A percentile compares a stretch with the other conserved stretches of the same genome.
phyloP scores from a whole-genome alignment of 2,329 filamentous ascomycete genomes.

The Penicillium sp. region DNA sequence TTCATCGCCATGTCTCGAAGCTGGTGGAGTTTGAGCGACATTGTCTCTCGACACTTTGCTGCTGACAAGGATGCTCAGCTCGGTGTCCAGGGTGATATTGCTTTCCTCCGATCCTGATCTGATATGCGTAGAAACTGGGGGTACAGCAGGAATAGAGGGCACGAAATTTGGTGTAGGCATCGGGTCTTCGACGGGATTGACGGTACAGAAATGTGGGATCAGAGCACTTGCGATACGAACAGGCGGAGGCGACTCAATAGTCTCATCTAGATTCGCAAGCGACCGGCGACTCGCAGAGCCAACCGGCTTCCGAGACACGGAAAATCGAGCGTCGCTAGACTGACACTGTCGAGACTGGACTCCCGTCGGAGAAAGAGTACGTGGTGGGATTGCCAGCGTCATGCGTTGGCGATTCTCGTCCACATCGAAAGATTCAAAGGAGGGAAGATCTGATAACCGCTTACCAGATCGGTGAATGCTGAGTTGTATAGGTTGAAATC shows the following conservation, averaged over 20 bases:
- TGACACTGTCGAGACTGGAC: slow-evolving; percentile 26
- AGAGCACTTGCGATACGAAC: slow-evolving; percentile 28
- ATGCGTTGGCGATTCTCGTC: slow-evolving; percentile 31
- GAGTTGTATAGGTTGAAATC: slow-evolving; percentile 51
- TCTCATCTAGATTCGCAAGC: slow-evolving; percentile 29
- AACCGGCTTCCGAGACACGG: slow-evolving; percentile 44
- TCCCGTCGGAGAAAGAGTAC: slow-evolving; percentile 33
- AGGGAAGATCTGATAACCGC: slow-evolving; percentile 50
- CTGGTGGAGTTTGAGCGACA: slow-evolving; percentile 16
- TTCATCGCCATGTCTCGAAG: background rate
- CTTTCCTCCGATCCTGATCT: slow-evolving; percentile 20
- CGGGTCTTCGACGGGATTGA: slow-evolving; percentile 14
- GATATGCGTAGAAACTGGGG: slow-evolving; percentile 7
- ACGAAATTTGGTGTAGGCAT: slow-evolving; percentile 6
- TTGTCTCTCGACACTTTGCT: slow-evolving; percentile 1
- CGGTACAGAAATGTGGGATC: slow-evolving; percentile 39
- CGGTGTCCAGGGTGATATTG: slow-evolving; percentile 9
- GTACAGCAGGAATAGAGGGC: background rate
- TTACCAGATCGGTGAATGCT: slow-evolving; percentile 52
- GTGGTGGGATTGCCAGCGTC: slow-evolving; percentile 38
- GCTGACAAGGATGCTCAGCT: slow-evolving; percentile 5
- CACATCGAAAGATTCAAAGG: slow-evolving; percentile 47
- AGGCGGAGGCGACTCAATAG: slow-evolving; percentile 23
- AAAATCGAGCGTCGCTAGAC: slow-evolving; percentile 34
- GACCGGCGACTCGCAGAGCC: slow-evolving; percentile 38